Conservation (phyloP, 805 yeast genomes). For the Tetrapisispora iriomotensis region DNA sequence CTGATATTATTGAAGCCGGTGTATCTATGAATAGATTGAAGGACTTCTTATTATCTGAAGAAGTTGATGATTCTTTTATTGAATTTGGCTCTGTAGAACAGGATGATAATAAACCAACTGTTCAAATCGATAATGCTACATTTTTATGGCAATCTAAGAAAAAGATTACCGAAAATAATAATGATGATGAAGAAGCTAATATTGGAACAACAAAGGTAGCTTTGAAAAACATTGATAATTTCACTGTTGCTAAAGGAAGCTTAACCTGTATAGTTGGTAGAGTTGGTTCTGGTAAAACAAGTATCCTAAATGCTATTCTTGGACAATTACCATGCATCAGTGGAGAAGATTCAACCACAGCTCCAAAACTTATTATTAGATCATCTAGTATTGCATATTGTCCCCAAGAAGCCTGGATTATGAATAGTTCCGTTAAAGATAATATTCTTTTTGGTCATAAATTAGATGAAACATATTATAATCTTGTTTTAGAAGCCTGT, state of each 20-base stretch:
- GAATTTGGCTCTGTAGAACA: slow-evolving; percentile 16
- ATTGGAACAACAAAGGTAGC: slow-evolving; percentile 41
- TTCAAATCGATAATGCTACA: slow-evolving; percentile 39
- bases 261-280: slow-evolving; percentile 54
- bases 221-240: slow-evolving; percentile 36
- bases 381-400: slow-evolving; percentile 43
- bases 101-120: slow-evolving; percentile 21
- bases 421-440: slow-evolving; percentile 41
- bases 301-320: slow-evolving; percentile 42
- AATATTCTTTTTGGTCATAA: slow-evolving; percentile 43
- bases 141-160: slow-evolving; percentile 41
- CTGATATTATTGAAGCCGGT: slow-evolving; percentile 46
- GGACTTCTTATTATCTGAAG: slow-evolving; percentile 39
- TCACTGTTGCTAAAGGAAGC: slow-evolving; percentile 42
- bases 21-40: slow-evolving; percentile 49
- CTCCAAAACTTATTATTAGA: slow-evolving; percentile 23
- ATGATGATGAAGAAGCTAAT: slow-evolving; percentile 34
- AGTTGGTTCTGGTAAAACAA: slow-evolving; percentile 62
- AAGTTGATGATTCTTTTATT: slow-evolving; percentile 33
- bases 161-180: slow-evolving; percentile 9
- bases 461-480: slow-evolving; percentile 34
- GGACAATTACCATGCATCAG: slow-evolving; percentile 42
- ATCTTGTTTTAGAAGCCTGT: slow-evolving; percentile 39
- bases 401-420: slow-evolving; percentile 49
- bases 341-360: slow-evolving; percentile 15